These are phyloP conservation scores for Umbilicaria muhlenbergii DNA, from an alignment of 495 filamentous ascomycete species.

Conservation along the genomic window DNA sequence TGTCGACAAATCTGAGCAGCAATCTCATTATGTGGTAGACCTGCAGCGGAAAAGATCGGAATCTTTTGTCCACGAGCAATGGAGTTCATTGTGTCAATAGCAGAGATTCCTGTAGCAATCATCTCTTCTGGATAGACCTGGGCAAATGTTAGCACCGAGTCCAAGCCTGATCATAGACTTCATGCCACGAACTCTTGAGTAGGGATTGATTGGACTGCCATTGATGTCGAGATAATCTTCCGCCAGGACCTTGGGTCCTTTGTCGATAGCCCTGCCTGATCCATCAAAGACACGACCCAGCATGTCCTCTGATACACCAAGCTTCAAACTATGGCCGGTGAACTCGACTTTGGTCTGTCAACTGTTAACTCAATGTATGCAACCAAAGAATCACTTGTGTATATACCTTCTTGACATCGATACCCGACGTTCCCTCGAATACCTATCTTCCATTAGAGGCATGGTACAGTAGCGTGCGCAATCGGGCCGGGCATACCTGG, in stretches of 20 bases:
- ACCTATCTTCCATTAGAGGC: constrained; percentile 39
- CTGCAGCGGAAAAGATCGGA: constrained; percentile 96
- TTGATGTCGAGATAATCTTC: constrained; percentile 99
- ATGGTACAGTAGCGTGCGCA: too few relatives aligned
- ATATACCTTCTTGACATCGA: constrained; percentile 92
- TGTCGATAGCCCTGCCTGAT: constrained; percentile 92
- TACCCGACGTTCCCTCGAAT: constrained; percentile 92
- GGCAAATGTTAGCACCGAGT: constrained; percentile 6
- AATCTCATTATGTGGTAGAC: constrained; percentile 98
- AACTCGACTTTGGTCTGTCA: constrained; percentile 86
- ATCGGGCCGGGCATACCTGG: constrained; percentile 37
- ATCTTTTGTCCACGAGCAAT: constrained; percentile 99
- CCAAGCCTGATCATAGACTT: not conserved
- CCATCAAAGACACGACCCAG: constrained; percentile 97
- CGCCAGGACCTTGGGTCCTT: constrained; percentile 93
- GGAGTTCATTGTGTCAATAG: constrained; percentile 99
- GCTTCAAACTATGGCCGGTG: constrained; percentile 88
- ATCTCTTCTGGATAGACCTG: constrained; percentile 98
- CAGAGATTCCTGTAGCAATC: constrained; percentile 98
- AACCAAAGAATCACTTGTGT: not conserved
- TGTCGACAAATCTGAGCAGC: constrained; percentile 96
- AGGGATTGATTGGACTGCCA: constrained; percentile 97
- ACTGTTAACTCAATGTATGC: constrained; percentile 12
- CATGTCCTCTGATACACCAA: constrained; percentile 99
- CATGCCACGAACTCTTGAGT: constrained; percentile 57